Conservation (phyloP, 2,329 filamentous ascomycete species). For the Penicillium sclerotiorum region DNA sequence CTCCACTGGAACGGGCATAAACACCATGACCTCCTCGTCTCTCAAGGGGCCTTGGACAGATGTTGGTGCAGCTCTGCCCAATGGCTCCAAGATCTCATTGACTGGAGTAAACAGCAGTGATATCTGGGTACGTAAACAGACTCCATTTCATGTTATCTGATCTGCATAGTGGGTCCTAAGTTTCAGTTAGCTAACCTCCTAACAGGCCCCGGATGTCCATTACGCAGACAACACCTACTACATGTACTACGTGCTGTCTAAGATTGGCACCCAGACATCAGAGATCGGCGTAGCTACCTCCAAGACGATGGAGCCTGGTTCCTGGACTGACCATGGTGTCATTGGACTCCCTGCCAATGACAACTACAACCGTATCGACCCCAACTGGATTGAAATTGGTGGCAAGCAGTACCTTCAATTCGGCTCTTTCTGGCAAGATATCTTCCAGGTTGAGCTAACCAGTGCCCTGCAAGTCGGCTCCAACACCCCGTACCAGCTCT, state of each 20-base stretch:
- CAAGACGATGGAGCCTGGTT: conserved; percentile 41
- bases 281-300: conserved; percentile 63
- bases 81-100: conserved; percentile 48
- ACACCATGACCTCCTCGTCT: conserved; percentile 49
- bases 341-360: conserved; percentile 40
- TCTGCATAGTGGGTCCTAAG: no score
- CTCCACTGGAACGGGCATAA: conserved; percentile 54
- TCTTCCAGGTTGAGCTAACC: conserved; percentile 61
- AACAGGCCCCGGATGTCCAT: conserved; percentile 65
- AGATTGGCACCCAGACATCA: conserved; percentile 62
- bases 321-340: conserved; percentile 41
- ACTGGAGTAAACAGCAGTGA: conserved; percentile 42
- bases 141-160: no score
- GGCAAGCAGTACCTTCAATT: conserved; percentile 58
- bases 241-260: conserved; percentile 65
- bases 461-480: conserved; percentile 30
- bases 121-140: conserved; percentile 48
- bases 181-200: conserved; percentile 1
- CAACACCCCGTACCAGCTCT: conserved; percentile 50
- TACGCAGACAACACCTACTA: conserved; percentile 62
- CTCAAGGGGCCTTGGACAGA: conserved; percentile 56
- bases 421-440: conserved; percentile 70
- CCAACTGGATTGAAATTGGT: conserved; percentile 53
- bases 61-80: conserved; percentile 49
- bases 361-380: conserved; percentile 64